Evolutionary conservation across 1,284 basidiomycete genomes (phyloP), one percentile per base, ranked within the genome.

Genomic region (Spongiforma sp.): DNA sequence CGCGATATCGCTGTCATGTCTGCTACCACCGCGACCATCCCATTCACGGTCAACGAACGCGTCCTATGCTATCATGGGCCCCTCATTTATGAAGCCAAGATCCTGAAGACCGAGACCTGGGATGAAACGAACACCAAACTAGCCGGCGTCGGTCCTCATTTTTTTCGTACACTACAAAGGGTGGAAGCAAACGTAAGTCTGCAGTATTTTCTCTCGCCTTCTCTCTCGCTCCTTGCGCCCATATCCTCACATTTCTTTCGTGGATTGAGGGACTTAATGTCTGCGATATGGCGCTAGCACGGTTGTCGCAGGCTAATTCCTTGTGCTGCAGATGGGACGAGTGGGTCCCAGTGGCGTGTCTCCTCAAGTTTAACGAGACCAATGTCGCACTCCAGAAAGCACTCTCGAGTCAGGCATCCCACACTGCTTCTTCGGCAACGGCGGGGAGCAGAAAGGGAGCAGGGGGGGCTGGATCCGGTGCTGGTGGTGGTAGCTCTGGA

Each of bases 81-180:
- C n/a, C 71, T 72, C 64, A 71, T 74, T 39, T 72, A 72, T n/a
- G 71, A 72, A 57, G 96, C 96, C 37, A 98, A 98, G 79, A 85
- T 99, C 19, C 86, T 98, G 67, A 93, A 96, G 75, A 83, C 87
- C 2, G 90, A 94, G 73, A 87, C 84, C 58, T 93, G 90, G 83
- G 88, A 91, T 62, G 90, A 92, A 70, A 81, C 84, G 5, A 89
- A 86, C 61, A 88, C 91, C 10, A 83, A 88, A 50, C 83, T 86
- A 7, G 91, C 92, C 5, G 78, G 82, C 8, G 79, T 86, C 2
- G 95, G 95, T 2, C 88, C 89, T 8, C 94, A 98, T 72, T 99
- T 95, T n/a, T 78, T 91, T 93, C 68, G 96, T 99, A 30, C 98
- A 99, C 79, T 99, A 99, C 84, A 96, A 98, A 77, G 98, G 98